These are phyloP conservation scores for Lasiosphaeria ovina DNA, from an alignment of 495 filamentous ascomycete genomes.

Conservation along the genomic window DNA sequence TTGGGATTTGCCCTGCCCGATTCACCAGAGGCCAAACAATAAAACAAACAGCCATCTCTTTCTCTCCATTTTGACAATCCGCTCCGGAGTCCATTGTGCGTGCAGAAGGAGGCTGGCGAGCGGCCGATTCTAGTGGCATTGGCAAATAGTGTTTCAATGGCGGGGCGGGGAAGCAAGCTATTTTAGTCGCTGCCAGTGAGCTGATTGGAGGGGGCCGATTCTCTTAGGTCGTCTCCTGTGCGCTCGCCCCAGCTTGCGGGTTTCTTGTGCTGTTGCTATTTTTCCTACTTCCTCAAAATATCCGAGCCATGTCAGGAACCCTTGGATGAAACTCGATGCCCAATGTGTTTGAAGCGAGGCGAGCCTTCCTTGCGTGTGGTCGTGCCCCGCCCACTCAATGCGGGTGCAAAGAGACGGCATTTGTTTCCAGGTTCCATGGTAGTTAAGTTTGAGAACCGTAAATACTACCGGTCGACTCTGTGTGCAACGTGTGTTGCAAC, in stretches of 20 bases:
- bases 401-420: no score
- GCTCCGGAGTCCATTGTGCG: neutral
- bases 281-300: slow-evolving; percentile 1
- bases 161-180: slow-evolving; percentile 6
- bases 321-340: neutral
- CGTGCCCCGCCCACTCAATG: neutral
- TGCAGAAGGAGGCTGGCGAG: neutral
- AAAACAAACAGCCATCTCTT: neutral
- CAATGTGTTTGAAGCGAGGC: slow-evolving; percentile 3
- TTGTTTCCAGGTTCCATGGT: no score
- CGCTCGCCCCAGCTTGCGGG: neutral
- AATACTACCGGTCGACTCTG: no score
- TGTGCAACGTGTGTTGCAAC: no score
- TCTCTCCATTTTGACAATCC: neutral
- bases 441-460: no score
- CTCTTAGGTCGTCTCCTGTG: neutral
- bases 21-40: neutral
- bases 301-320: neutral
- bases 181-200: neutral
- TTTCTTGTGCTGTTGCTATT: neutral
- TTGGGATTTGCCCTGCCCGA: neutral
- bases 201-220: neutral
- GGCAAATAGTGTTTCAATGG: slow-evolving; percentile 14
- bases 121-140: slow-evolving; percentile 1
- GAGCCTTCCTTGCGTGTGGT: neutral